These are phyloP conservation scores for Geotrichum phurueaensis DNA, from an alignment of 1,139 yeast genomes.

Conservation along the genomic window DNA sequence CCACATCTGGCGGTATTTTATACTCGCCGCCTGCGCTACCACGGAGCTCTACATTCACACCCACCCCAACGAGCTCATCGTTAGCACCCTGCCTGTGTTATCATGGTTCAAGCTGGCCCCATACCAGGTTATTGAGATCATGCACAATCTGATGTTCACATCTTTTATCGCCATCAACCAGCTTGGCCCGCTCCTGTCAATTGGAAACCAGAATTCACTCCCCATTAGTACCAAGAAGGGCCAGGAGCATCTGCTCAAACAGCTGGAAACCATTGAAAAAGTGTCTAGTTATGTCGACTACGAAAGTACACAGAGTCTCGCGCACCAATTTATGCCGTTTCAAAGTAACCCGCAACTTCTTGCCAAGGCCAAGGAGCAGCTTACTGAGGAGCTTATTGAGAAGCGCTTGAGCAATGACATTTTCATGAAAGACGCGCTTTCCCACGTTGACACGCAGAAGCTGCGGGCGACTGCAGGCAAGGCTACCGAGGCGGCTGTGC, in stretches of 20 bases:
- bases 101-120: conserved; percentile 20
- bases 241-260: conserved; percentile 9
- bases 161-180: conserved; percentile 18
- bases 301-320: conserved; percentile 14
- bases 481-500: not conserved
- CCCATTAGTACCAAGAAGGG: conserved; percentile 13
- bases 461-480: not conserved
- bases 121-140: conserved; percentile 22
- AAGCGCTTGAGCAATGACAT: conserved; percentile 12
- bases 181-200: conserved; percentile 17
- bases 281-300: conserved; percentile 9
- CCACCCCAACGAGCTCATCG: conserved; percentile 18
- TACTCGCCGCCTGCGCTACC: conserved; percentile 21
- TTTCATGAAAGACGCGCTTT: conserved; percentile 15
- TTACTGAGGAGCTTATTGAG: conserved; percentile 14
- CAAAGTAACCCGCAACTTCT: conserved; percentile 1
- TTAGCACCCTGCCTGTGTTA: conserved; percentile 15
- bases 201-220: not conserved
- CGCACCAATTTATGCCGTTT: conserved; percentile 15
- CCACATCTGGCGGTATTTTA: conserved; percentile 27
- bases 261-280: conserved; percentile 13
- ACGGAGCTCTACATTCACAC: conserved; percentile 26
- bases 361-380: conserved; percentile 1
- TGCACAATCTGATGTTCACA: conserved; percentile 19
- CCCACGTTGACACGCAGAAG: conserved; percentile 2